Conservation (phyloP, 2,329 filamentous ascomycete genomes). For the Kalmusia sp. region DNA sequence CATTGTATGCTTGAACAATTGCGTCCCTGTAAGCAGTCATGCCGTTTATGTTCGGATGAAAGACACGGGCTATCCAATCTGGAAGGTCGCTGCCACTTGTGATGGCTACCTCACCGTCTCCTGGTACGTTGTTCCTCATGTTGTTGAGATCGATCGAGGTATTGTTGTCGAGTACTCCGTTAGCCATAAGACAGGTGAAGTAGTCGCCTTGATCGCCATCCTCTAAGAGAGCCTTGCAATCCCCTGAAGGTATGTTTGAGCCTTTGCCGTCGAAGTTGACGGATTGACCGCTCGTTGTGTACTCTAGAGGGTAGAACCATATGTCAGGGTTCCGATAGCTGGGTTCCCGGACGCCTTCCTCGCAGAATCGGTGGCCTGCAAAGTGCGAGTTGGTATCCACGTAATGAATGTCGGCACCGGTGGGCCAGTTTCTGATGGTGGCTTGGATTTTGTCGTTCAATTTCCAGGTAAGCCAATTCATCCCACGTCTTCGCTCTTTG, state of each 20-base stretch:
- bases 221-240: conserved; percentile 2
- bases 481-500: conserved; percentile 2
- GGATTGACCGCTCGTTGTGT: not conserved
- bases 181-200: conserved; percentile 4
- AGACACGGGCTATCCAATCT: conserved; percentile 8
- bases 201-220: conserved; percentile 4
- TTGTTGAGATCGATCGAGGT: conserved; percentile 1
- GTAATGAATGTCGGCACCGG: not conserved
- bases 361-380: conserved; percentile 9
- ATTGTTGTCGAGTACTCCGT: not conserved
- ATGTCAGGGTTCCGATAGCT: conserved; percentile 10
- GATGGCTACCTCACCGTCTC: not conserved
- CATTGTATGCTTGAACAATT: conserved; percentile 7
- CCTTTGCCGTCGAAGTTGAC: not conserved
- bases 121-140: conserved; percentile 3
- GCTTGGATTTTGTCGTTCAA: conserved; percentile 8
- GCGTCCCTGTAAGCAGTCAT: conserved; percentile 6
- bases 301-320: conserved; percentile 11
- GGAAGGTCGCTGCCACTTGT: not conserved
- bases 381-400: conserved; percentile 8
- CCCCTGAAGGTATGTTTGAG: not conserved
- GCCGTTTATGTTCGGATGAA: conserved; percentile 9
- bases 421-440: not conserved
- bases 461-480: conserved; percentile 6
- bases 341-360: conserved; percentile 9